Evolutionary conservation across 495 filamentous ascomycete genomes (phyloP).

Genomic region (Penicillium ucsense): DNA sequence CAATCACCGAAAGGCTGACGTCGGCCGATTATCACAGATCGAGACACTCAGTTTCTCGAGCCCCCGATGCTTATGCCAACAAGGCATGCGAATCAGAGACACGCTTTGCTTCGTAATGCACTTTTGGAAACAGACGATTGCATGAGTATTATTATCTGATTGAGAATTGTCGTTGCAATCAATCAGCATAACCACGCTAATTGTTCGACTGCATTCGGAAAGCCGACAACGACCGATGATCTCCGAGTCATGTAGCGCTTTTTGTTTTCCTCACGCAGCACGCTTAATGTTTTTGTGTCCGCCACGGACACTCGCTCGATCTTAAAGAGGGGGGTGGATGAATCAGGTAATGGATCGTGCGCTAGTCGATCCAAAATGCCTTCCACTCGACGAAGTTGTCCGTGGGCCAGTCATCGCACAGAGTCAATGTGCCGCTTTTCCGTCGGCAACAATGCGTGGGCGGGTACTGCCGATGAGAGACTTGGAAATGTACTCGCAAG

Average conservation of each 20-base stretch:
- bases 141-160: no score
- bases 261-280: background rate
- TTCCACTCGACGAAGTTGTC: no score
- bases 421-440: constrained; percentile 12
- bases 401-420: constrained; percentile 13
- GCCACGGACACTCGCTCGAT: constrained; percentile 11
- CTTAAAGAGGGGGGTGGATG: background rate
- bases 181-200: constrained; percentile 1
- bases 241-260: constrained; percentile 4
- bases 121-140: no score
- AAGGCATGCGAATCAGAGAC: no score
- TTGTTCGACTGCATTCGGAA: constrained; percentile 4
- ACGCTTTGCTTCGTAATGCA: no score
- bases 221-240: constrained; percentile 14
- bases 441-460: constrained; percentile 12
- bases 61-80: no score
- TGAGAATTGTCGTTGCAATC: background rate
- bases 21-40: no score
- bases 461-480: constrained; percentile 1
- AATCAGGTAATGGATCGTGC: no score
- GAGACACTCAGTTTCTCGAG: no score
- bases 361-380: no score
- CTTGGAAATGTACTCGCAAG: background rate
- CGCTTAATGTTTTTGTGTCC: no score
- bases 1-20: no score